Evolutionary conservation across 306 rosid genomes (phyloP).

Genomic region (Purshia tridentata): DNA sequence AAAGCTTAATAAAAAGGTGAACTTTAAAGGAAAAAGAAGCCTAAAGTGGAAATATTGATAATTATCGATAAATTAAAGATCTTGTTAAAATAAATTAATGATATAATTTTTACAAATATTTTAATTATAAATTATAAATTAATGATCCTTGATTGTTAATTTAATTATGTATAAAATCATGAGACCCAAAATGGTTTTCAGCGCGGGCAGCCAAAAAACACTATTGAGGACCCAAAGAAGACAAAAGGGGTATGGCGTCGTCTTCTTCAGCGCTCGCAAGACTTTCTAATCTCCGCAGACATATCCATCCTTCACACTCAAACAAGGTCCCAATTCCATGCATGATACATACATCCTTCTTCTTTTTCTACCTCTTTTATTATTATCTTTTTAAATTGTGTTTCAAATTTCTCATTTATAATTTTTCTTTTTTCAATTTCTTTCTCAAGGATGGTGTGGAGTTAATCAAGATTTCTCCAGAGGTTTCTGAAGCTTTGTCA

Average conservation of each 20-base stretch:
- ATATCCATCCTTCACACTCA: constrained; percentile 35
- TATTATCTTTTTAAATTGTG: background rate
- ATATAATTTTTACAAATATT: no score
- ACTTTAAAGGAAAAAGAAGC: no score
- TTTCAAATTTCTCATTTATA: background rate
- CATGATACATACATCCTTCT: background rate
- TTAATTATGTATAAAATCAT: no score
- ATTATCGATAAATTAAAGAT: no score
- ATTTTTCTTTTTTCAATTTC: background rate
- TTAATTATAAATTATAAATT: no score
- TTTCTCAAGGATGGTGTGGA: constrained; percentile 23
- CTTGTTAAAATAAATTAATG: no score
- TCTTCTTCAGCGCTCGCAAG: constrained; percentile 50
- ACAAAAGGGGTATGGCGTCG: background rate
- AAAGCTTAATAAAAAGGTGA: no score
- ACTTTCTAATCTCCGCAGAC: constrained; percentile 52
- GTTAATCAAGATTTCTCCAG: constrained; percentile 59
- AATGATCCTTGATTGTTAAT: no score
- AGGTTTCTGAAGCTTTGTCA: constrained; percentile 75
- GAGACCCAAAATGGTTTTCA: no score
- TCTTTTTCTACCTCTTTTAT: background rate
- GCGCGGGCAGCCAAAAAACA: no score
- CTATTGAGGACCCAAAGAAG: no score
- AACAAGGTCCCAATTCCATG: constrained; percentile 14
- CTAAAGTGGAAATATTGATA: no score